Evolutionary conservation across 2,329 filamentous ascomycete species (phyloP).

Genomic region (Trichoderma cornu-damae): DNA sequence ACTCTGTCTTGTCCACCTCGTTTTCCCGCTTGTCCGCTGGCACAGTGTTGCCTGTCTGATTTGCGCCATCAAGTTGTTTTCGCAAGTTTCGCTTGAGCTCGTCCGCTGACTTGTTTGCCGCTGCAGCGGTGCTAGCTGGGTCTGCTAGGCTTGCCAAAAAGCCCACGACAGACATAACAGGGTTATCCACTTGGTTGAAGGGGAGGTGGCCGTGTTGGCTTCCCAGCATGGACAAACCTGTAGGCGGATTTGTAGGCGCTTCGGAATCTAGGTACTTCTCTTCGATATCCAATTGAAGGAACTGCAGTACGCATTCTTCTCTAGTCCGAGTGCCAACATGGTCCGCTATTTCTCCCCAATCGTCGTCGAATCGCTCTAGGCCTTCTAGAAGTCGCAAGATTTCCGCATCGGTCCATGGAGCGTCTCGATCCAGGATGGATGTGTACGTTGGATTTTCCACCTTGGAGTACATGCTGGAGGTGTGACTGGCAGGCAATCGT

Average conservation of each 20-base stretch:
- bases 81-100: constrained; percentile 77
- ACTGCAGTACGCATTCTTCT: constrained; percentile 95
- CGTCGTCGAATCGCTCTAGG: constrained; percentile 87
- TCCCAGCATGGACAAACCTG: constrained; percentile 61
- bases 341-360: constrained; percentile 90
- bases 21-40: constrained; percentile 57
- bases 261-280: constrained; percentile 92
- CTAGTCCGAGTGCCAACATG: constrained; percentile 87
- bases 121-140: constrained; percentile 82
- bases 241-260: constrained; percentile 45
- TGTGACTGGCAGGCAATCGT: constrained; percentile 74
- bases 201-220: constrained; percentile 75
- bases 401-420: constrained; percentile 88
- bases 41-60: constrained; percentile 34
- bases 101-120: constrained; percentile 80
- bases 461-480: constrained; percentile 76
- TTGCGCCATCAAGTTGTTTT: constrained; percentile 62
- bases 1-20: constrained; percentile 45
- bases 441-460: constrained; percentile 84
- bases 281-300: constrained; percentile 93
- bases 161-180: constrained; percentile 91
- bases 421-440: constrained; percentile 72
- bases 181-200: constrained; percentile 89
- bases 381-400: constrained; percentile 84
- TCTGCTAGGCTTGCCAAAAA: constrained; percentile 91